Conservation (phyloP, 331 rosid species). For the Spiraea crenata region DNA sequence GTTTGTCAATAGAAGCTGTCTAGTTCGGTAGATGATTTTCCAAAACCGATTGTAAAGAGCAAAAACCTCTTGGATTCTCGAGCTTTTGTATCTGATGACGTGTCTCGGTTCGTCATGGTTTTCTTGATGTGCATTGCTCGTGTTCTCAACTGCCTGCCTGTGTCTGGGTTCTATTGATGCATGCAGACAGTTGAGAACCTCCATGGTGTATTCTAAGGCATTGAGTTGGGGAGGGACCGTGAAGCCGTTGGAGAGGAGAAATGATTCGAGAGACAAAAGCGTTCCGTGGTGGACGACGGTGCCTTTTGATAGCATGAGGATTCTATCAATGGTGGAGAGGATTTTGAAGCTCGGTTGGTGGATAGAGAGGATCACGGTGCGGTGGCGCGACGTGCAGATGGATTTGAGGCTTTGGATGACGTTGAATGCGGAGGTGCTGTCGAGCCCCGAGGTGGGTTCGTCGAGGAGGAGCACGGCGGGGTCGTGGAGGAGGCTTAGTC, state of each 20-base stretch:
- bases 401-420: slow-evolving; percentile 74
- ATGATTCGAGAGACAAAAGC: slow-evolving; percentile 52
- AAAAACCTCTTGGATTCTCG: slow-evolving; percentile 62
- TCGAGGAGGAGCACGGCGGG: slow-evolving; percentile 77
- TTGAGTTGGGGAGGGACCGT: slow-evolving; percentile 88
- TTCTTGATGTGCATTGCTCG: not conserved
- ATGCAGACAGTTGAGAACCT: slow-evolving; percentile 51
- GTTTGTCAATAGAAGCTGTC: slow-evolving; percentile 72
- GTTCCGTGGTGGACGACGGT: slow-evolving; percentile 73
- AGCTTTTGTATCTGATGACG: slow-evolving; percentile 52
- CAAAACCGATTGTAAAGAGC: slow-evolving; percentile 63
- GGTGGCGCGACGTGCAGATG: slow-evolving; percentile 50
- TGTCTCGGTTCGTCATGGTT: slow-evolving; percentile 8
- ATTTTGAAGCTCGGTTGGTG: slow-evolving; percentile 91
- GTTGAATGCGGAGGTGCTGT: slow-evolving; percentile 73
- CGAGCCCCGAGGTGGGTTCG: slow-evolving; percentile 94
- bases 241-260: slow-evolving; percentile 55
- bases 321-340: slow-evolving; percentile 61
- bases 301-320: slow-evolving; percentile 67
- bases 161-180: not conserved
- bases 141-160: no score
- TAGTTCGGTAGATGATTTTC: slow-evolving; percentile 77
- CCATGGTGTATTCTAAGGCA: slow-evolving; percentile 85
- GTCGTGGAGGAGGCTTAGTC: slow-evolving; percentile 81
- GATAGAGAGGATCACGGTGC: slow-evolving; percentile 79